Evolutionary conservation across 352 stramenopile genomes (phyloP), one percentile per base, ranked within the genome.

Genomic region (Sclerospora graminicola): DNA sequence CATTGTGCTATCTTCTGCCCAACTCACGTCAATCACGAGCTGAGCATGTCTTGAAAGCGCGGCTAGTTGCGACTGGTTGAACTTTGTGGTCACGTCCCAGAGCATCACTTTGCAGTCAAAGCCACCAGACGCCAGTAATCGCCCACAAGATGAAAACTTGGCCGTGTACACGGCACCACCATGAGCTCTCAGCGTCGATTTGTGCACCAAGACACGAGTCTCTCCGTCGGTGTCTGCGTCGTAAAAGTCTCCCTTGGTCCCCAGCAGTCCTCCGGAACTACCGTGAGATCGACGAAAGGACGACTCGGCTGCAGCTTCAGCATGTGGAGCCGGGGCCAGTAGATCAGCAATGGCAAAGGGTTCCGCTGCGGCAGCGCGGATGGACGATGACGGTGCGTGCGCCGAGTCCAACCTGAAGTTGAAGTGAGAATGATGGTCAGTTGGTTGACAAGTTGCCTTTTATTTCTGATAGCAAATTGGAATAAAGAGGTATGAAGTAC

Each of bases 1-100:
- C 36, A 58, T 66, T 11, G 67, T 44, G 46, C 73, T 88, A 48
- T 93, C 81, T 34, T 82, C 78, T 5, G 76, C 78, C 81, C 81
- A 93, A 35, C 69, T 82, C 43, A 90, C 66, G 54, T 93, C 81
- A 45, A 90, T 90, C 42, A 93, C 78, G 44, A 93, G 72, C 57
- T 93, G 81, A 26, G 54, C 45, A 57, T 93, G 81, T 21, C 81
- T 71, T 30, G 73, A 55, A 3, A 93, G 63, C 41, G 78, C 75
- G 16, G 77, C 78, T 33, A 93, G 45, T 45, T 92, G 81, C 52
- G 84, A 73, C 58, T 89, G 81, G 40, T 89, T 89, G 56, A 90
- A 89, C 51, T 92, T 89, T 47, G 81, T 89, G 13, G 81, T 92
- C 40, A 89, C 72, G 56, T 92, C 81, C 81, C 81, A 92, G 13